Evolutionary conservation across 768 basidiomycete species (phyloP).

Genomic region (Leucosporidium yakuticum): DNA sequence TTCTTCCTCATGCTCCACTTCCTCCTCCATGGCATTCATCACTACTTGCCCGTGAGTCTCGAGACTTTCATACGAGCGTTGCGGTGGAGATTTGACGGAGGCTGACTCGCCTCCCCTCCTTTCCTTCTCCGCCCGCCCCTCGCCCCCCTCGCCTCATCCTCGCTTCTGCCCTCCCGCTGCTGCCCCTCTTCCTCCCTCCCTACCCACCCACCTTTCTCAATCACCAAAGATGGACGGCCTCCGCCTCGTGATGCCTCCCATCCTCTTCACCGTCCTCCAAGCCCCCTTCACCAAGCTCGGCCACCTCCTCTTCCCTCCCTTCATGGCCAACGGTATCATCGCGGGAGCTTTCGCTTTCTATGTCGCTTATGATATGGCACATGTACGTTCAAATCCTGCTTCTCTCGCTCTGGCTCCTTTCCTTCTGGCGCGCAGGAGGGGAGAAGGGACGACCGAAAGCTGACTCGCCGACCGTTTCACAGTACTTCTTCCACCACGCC

Average conservation of each 20-base stretch:
- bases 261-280: conserved; percentile 67
- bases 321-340: conserved; percentile 87
- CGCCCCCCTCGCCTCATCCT: not conserved
- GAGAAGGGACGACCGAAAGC: no score
- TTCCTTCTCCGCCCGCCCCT: not conserved
- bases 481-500: conserved; percentile 82
- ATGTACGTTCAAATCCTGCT: no score
- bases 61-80: no score
- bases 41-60: conserved; percentile 76
- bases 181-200: no score
- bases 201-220: no score
- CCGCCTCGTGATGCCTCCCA: conserved; percentile 94
- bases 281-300: conserved; percentile 82
- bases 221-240: conserved; percentile 49
- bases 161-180: no score
- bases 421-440: conserved; percentile 72
- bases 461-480: not conserved
- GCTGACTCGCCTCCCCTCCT: not conserved
- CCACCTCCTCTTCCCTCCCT: conserved; percentile 69
- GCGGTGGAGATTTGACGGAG: not conserved
- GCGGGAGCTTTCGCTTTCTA: conserved; percentile 60
- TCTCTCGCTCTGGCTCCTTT: conserved; percentile 13
- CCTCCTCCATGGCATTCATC: conserved; percentile 88
- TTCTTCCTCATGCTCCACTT: conserved; percentile 81
- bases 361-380: conserved; percentile 43